phyloP scores from a whole-genome alignment of 2,329 filamentous ascomycete species.

The Microcyclosporella mali region DNA sequence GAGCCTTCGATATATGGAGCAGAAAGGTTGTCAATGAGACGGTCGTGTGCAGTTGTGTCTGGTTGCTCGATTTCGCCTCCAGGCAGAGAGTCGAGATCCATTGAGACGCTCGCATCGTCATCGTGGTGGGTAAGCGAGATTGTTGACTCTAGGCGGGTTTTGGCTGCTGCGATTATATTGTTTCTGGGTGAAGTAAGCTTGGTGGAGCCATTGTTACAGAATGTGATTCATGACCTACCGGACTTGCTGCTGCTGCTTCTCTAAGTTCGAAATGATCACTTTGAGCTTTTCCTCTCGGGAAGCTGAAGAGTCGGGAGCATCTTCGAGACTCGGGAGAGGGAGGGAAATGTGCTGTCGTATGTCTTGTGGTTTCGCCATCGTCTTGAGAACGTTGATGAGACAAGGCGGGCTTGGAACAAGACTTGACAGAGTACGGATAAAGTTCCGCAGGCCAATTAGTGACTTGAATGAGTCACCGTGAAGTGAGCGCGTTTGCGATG shows the following conservation, averaged over 20 bases:
- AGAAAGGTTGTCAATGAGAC: slow-evolving; percentile 14
- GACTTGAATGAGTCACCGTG: too few relatives aligned
- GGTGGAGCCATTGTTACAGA: background rate
- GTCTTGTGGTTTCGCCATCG: background rate
- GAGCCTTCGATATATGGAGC: slow-evolving; percentile 13
- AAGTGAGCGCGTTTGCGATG: too few relatives aligned
- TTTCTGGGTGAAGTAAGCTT: slow-evolving; percentile 3
- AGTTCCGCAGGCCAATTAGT: too few relatives aligned
- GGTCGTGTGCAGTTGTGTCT: background rate
- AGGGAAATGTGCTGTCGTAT: slow-evolving; percentile 16
- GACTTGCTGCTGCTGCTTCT: slow-evolving; percentile 16
- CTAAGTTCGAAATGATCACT: slow-evolving; percentile 22
- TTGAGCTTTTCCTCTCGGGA: slow-evolving; percentile 16
- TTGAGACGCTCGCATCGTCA: background rate
- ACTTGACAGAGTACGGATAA: too few relatives aligned
- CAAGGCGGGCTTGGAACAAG: too few relatives aligned
- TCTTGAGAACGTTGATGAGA: too few relatives aligned
- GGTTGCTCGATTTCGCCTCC: background rate
- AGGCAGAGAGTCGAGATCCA: slow-evolving; percentile 1
- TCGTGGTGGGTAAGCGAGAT: background rate
- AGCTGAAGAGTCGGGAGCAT: slow-evolving; percentile 8
- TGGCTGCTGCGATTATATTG: slow-evolving; percentile 16
- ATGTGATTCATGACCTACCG: slow-evolving; percentile 1
- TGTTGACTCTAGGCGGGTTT: slow-evolving; percentile 1
- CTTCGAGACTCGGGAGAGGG: slow-evolving; percentile 12